Base-by-base conservation (phyloP, 345 rosid species). In the sweet orange (Citrus sinensis) region DNA sequence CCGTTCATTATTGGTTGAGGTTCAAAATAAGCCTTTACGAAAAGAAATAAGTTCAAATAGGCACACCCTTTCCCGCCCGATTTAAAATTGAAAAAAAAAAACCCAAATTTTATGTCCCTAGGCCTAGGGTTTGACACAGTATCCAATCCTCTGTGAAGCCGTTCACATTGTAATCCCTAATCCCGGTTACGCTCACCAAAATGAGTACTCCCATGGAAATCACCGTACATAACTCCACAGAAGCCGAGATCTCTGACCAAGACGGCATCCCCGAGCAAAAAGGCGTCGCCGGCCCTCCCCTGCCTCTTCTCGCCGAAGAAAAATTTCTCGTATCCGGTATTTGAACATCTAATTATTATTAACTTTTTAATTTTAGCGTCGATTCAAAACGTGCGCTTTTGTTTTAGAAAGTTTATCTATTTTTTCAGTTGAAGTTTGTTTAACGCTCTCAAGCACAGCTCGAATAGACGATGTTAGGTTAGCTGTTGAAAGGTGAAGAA, bases 391-490 rank as follows among this genome's bases (percentile, higher is more conserved):
- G 4, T 54, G 37, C 67, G 5, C 27, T 76, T 66, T 24, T 66
- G 32, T 51, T 34, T 34, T 54, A 29, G 22, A 64, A 64, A 9
- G 19, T 9, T 25, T 5, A 17, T 75, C 49, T 42, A 54, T 56
- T 56, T 63, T 49, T 75, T 2, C 88, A 94, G 97, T 96, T 78
- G 99, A 96, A 86, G 99, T 94, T 40, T 96, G 98, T 89, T 85
- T 96, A 70, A 94, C 92, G 79, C 84, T 93, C 24, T 93, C 98
- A 16, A 92, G 98, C 90, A 84, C 99, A 0, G 98, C 93, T 78
- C 90, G 92, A 0, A 55, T 78, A 1, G 93, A 90, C 46, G 94
- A 94, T 37, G 91, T 94, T 13, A 87, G 83, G 37, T 81, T 86
- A 67, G 91, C 96, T 32, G 92, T 97, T 11, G 98, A 97, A 87